phyloP scores from a whole-genome alignment of 495 filamentous ascomycete species.

The Neurospora sp. region DNA sequence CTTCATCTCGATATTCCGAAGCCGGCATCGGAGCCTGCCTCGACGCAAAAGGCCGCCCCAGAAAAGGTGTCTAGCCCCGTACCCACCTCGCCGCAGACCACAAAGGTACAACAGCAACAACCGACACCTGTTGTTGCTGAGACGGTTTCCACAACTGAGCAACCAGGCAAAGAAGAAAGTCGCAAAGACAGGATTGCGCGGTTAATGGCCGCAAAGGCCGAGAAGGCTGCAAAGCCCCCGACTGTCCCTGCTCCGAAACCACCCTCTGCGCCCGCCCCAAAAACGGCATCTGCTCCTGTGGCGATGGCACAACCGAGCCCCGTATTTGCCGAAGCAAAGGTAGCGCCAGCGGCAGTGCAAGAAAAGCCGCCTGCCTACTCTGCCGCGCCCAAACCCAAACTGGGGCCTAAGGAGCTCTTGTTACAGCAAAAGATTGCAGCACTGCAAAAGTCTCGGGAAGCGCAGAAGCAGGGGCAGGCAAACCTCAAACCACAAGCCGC shows the following conservation, averaged over 20 bases:
- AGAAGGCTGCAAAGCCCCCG: conserved; percentile 16
- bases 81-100: background rate
- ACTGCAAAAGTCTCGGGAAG: conserved; percentile 32
- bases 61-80: background rate
- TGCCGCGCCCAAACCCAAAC: conserved; percentile 19
- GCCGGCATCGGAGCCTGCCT: background rate
- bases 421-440: conserved; percentile 38
- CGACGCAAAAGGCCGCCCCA: conserved; percentile 2
- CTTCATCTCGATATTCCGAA: conserved; percentile 46
- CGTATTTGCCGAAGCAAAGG: background rate
- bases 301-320: background rate
- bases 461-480: conserved; percentile 10
- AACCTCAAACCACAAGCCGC: conserved; percentile 4
- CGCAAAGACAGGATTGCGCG: conserved; percentile 69
- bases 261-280: background rate
- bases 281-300: background rate
- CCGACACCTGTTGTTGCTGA: conserved; percentile 4
- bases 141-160: conserved; percentile 10
- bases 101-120: conserved; percentile 2
- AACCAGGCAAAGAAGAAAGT: conserved; percentile 46
- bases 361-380: background rate
- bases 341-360: conserved; percentile 4
- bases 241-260: background rate
- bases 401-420: conserved; percentile 33
- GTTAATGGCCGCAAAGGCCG: conserved; percentile 51